Conservation (phyloP, 2,329 filamentous ascomycete species). For the Hansfordia pulvinata region DNA sequence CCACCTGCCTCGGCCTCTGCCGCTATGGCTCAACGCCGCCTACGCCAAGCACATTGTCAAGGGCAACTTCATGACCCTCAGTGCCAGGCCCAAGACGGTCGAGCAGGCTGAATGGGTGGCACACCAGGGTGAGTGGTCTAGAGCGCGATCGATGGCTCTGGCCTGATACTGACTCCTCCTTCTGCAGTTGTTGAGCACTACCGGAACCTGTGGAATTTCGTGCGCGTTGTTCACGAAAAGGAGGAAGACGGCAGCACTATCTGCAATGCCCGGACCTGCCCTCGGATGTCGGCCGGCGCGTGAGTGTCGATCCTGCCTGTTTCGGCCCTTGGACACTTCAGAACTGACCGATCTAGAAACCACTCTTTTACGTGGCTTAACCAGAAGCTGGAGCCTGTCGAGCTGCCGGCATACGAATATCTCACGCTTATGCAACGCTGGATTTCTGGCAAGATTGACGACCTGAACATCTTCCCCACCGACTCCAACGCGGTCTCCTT, state of each 20-base stretch:
- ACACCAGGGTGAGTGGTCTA: conserved; percentile 63
- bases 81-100: conserved; percentile 82
- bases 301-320: conserved; percentile 37
- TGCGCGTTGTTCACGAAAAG: conserved; percentile 75
- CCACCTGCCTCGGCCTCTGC: conserved; percentile 52
- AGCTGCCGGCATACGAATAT: conserved; percentile 85
- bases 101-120: conserved; percentile 93
- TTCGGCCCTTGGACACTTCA: neutral
- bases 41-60: conserved; percentile 84
- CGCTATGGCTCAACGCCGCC: conserved; percentile 61
- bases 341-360: conserved; percentile 36
- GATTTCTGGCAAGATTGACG: conserved; percentile 92
- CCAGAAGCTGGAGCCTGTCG: conserved; percentile 72
- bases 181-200: conserved; percentile 78
- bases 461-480: conserved; percentile 80
- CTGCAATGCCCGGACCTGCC: conserved; percentile 74
- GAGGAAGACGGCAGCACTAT: conserved; percentile 66
- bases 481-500: conserved; percentile 60
- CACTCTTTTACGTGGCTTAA: conserved; percentile 97
- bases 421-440: conserved; percentile 93
- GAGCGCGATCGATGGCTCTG: neutral
- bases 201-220: conserved; percentile 76
- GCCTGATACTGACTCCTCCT: conserved; percentile 7
- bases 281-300: conserved; percentile 88
- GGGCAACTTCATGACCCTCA: conserved; percentile 94